Evolutionary conservation across 2,329 filamentous ascomycete species (phyloP), one percentile per base, ranked within the genome.

Genomic region (Xylariaceae sp.): DNA sequence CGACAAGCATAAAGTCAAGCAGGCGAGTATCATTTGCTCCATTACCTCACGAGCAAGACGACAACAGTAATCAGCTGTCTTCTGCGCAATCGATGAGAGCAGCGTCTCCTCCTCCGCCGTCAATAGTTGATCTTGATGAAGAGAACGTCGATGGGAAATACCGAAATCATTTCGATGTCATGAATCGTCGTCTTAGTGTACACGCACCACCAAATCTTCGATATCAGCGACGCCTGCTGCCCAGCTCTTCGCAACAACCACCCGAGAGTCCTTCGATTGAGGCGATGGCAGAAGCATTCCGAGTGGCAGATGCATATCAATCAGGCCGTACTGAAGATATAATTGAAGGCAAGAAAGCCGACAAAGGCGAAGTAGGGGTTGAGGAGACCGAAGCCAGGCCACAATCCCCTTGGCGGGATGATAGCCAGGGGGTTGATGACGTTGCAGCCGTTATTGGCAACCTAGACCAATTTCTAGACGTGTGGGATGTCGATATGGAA

Each of bases 271-370:
- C 78, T 6, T 66, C 65, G 0, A 60, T 79, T 14, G 74, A 71
- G 52, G 80, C 78, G 6, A 82, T 82, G 77, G 80, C 80, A 0
- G 72, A 79, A 56, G 77, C 78, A 6, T 84, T 83, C 56, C 69
- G 76, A 24, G 68, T 74, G n/a, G 80, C 78, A 5, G 80, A 83
- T 58, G 62, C 60, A 17, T 56, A 57, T 7, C 46, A 23, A 14
- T 21, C 33, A 40, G 17, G n/a, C 24, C 7, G 34, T 28, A 8
- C n/a, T 16, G 45, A 33, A 6, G 31, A 44, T 12, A 19, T 16
- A 58, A 31, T 37, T 49, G 21, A 56, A 66, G 8, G 28, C 47
- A 33, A 17, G 29, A 12, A 48, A 41, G 37, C 6, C 2, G 36
- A 55, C 8, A 56, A 64, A 17, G 8, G n/a, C 4, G 41, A 52